Evolutionary conservation across 2,329 filamentous ascomycete genomes (phyloP).

Genomic region (Lasiodiplodia theobromae): DNA sequence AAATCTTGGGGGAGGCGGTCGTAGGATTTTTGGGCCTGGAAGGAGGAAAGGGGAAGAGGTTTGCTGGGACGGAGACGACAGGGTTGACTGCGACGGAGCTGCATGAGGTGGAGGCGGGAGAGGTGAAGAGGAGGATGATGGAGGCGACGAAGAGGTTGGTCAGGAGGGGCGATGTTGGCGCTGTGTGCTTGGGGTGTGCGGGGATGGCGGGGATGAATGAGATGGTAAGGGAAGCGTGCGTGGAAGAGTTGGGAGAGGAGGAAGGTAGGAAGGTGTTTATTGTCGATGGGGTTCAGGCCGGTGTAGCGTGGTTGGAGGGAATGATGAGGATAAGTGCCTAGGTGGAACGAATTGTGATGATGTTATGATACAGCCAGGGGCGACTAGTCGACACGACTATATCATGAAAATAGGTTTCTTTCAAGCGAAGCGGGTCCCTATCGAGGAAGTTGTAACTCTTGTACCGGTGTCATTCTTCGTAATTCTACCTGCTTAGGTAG

Average conservation of each 20-base stretch:
- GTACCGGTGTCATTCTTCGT: too few species aligned
- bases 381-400: too few species aligned
- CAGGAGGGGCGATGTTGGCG: constrained; percentile 62
- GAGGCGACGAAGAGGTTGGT: constrained; percentile 74
- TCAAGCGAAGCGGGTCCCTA: too few species aligned
- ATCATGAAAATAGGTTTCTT: too few species aligned
- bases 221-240: constrained; percentile 73
- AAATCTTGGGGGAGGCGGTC: constrained; percentile 72
- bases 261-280: constrained; percentile 69
- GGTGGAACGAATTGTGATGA: not conserved
- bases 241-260: constrained; percentile 67
- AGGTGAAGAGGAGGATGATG: constrained; percentile 71
- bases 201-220: constrained; percentile 88
- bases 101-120: constrained; percentile 62
- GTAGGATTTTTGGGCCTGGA: constrained; percentile 65
- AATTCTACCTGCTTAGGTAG: too few species aligned
- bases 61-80: constrained; percentile 83
- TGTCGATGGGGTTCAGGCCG: constrained; percentile 80
- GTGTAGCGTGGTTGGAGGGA: constrained; percentile 68
- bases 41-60: constrained; percentile 48
- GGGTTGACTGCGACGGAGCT: constrained; percentile 82
- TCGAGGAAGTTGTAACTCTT: too few species aligned
- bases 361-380: not conserved
- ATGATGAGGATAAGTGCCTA: constrained; percentile 47
- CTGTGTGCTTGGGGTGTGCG: constrained; percentile 85